Evolutionary conservation across 352 stramenopile genomes (phyloP), one percentile per base, ranked within the genome.

Genomic region (Phytophthora niederhauseri): DNA sequence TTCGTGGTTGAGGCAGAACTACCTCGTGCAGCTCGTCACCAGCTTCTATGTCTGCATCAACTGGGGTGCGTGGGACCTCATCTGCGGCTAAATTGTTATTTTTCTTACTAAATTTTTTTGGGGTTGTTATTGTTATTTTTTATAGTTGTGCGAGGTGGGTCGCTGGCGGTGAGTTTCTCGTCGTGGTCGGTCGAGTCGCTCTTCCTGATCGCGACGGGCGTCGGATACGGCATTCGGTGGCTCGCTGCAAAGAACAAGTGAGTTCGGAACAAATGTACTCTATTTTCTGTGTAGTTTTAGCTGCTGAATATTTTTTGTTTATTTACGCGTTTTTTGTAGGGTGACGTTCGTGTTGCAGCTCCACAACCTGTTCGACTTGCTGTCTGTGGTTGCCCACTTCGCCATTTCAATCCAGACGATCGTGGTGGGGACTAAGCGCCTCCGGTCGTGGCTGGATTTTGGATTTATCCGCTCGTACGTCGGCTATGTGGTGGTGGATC

Each of bases 391-490:
- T 34, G 92, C 89, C 28, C 89, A 95, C 70, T 96, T 96, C 64
- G 70, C 79, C 17, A 76, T 94, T 46, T 90, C 84, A 8, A 82
- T 93, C 70, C 80, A 90, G 68, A 94, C 85, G n/a, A 73, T 83
- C n/a, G 55, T 80, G 1, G 77, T 82, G 9, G 77, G 78, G 49
- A 81, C 72, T 24, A 79, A 84, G 48, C 71, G 76, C 9, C 73
- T 78, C 6, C 84, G 86, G 20, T 96, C 89, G 54, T 96, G 89
- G 89, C 76, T 96, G 56, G 87, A 95, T 75, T 91, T 96, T 66
- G 89, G 87, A 28, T 96, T 96, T 54, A 57, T 96, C 30, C 87
- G 89, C 26, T 85, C 85, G 6, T 96, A 96, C 70, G 84, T 95
- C n/a, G 70, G 88, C 19, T 95, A 95, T 58, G 78, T 92, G 59